Conservation (phyloP, 2,329 filamentous ascomycete species). For the Colletotrichum sp. region DNA sequence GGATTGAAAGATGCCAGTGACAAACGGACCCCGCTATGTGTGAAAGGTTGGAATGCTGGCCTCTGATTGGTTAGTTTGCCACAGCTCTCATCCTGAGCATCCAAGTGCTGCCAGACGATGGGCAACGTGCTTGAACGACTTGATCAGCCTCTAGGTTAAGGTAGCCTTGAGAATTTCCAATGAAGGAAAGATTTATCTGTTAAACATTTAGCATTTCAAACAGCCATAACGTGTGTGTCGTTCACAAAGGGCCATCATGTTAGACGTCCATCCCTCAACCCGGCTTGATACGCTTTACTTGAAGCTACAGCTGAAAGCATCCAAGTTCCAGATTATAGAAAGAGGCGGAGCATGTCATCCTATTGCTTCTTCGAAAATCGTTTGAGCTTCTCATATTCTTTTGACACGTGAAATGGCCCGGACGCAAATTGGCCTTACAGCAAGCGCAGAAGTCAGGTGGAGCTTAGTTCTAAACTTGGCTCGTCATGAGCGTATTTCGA, state of each 20-base stretch:
- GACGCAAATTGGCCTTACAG: neutral
- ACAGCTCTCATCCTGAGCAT: neutral
- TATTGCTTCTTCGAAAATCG: neutral
- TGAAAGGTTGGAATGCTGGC: neutral
- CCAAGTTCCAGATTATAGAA: neutral
- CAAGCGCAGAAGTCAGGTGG: neutral
- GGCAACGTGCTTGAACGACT: neutral
- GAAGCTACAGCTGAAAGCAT: neutral
- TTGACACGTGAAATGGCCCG: neutral
- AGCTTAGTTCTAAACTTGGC: neutral
- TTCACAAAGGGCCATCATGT: neutral
- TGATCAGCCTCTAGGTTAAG: neutral
- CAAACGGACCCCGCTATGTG: neutral
- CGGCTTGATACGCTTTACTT: neutral
- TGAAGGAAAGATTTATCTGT: neutral
- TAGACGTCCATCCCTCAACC: neutral
- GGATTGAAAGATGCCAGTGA: neutral
- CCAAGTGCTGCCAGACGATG: neutral
- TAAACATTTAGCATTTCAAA: neutral
- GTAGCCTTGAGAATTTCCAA: accelerated
- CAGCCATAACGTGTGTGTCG: neutral
- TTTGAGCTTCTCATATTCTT: accelerated
- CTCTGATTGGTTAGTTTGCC: neutral
- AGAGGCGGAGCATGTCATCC: neutral
- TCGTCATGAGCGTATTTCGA: neutral